These are phyloP conservation scores for Paracoccidioides brasiliensis DNA, from an alignment of 2,329 filamentous ascomycete genomes.

Conservation along the genomic window DNA sequence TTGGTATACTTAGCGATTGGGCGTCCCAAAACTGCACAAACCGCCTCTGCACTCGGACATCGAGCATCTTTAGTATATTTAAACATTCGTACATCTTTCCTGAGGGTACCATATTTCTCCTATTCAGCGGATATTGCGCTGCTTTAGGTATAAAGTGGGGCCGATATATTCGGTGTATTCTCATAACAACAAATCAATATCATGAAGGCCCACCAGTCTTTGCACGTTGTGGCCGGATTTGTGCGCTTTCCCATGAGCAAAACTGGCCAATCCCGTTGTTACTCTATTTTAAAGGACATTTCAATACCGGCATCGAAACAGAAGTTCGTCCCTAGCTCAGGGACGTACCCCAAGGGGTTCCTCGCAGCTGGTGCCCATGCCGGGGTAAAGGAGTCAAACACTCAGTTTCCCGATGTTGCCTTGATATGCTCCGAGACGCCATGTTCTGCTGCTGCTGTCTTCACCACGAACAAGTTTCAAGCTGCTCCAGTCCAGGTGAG, in stretches of 20 bases:
- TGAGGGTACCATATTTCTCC: neutral
- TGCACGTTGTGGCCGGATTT: neutral
- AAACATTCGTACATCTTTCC: neutral
- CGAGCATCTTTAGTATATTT: neutral
- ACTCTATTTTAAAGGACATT: slow-evolving; percentile 34
- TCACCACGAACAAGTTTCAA: slow-evolving; percentile 97
- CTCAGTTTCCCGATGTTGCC: slow-evolving; percentile 78
- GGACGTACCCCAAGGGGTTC: slow-evolving; percentile 86
- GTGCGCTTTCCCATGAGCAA: neutral
- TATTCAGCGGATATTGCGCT: no score
- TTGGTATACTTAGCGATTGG: neutral
- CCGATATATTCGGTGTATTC: neutral
- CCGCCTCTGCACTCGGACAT: neutral
- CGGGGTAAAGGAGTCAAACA: slow-evolving; percentile 88
- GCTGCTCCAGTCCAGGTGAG: slow-evolving; percentile 87
- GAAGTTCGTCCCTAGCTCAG: slow-evolving; percentile 76
- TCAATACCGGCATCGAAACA: slow-evolving; percentile 64
- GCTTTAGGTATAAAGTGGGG: neutral
- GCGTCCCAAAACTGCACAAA: neutral
- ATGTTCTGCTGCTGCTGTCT: slow-evolving; percentile 79
- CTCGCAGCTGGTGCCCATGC: slow-evolving; percentile 74
- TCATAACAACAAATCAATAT: neutral
- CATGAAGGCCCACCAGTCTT: neutral
- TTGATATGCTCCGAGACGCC: slow-evolving; percentile 76
- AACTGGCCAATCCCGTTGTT: slow-evolving; percentile 26